Base-by-base conservation (phyloP, 1,139 yeast species). In the Saccharomycopsis hybrid region DNA sequence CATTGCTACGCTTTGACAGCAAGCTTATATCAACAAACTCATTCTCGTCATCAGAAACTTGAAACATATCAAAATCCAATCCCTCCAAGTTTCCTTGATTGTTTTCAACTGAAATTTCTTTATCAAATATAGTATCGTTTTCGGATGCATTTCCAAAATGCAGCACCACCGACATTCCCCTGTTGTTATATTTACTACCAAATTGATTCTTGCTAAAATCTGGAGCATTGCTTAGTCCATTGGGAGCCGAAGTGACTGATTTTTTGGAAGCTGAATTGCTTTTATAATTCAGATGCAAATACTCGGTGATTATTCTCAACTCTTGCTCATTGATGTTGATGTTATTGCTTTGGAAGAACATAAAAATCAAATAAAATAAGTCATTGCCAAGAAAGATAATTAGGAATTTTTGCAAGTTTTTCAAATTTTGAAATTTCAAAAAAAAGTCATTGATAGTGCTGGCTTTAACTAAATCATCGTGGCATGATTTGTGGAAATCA, bases 11-110 rank as follows among this genome's bases (percentile, higher is more conserved):
- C 18, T 18, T 18, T 18, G 18, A 18, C 18, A 18, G 18, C 18
- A 18, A 18, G 18, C 18, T 18, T 18, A 18, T 18, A 11, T 36
- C 38, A 18, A 42, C 31, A 38, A 28, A 49, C 24, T 49, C 50
- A 18, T 37, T 39, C 29, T 49, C 52, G 24, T 46, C 53, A 35
- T 49, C 53, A 3, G 50, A 47, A n/a, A 49, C 53, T 18, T 35
- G 41, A 25, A 37, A 49, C 11, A 39, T 3, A 3, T 47, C 53
- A 4, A 43, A 42, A 43, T 46, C 50, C n/a, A 32, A 30, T 5
- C 18, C 24, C 18, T 46, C 41, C 13, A 43, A 4, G 9, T 33
- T 27, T 11, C 33, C 46, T 5, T 43, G 37, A 1, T 27, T 3
- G 27, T 37, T 31, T 25, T 42, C 49, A 5, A 33, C 32, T 13